phyloP scores from a whole-genome alignment of 1,139 yeast species.

The Scheffersomyces cryptocercus region DNA sequence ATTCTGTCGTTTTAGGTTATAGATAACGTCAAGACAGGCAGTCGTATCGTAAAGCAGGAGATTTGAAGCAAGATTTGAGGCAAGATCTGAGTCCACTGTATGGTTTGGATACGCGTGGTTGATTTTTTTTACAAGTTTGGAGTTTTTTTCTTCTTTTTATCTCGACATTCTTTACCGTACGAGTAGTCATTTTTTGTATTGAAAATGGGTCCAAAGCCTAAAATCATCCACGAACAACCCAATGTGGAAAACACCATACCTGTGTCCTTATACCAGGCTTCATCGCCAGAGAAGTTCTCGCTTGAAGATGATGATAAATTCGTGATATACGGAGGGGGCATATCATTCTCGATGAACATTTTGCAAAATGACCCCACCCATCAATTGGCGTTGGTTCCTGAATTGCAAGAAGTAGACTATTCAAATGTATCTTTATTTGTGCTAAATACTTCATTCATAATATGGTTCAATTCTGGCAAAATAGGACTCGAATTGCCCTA shows the following conservation, averaged over 20 bases:
- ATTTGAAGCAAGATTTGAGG: too few species aligned
- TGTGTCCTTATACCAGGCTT: conserved; percentile 31
- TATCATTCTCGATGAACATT: conserved; percentile 15
- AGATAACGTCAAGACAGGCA: too few species aligned
- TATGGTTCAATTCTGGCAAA: conserved; percentile 34
- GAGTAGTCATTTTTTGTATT: too few species aligned
- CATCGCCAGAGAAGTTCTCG: conserved; percentile 43
- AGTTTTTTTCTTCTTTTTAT: too few species aligned
- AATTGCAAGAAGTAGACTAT: conserved; percentile 11
- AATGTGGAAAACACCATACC: conserved; percentile 45
- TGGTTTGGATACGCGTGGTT: too few species aligned
- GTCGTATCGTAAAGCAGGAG: too few species aligned
- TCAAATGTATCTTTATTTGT: conserved; percentile 32
- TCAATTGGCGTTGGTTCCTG: conserved; percentile 11
- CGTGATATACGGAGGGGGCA: conserved; percentile 44
- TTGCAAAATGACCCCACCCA: conserved; percentile 17
- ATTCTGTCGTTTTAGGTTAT: too few species aligned
- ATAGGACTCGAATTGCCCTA: conserved; percentile 44
- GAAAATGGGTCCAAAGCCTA: conserved; percentile 5
- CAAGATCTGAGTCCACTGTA: too few species aligned
- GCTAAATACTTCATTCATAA: conserved; percentile 36
- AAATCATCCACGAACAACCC: conserved; percentile 36
- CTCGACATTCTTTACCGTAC: too few species aligned
- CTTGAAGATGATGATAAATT: conserved; percentile 43
- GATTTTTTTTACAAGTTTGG: too few species aligned